Conservation (phyloP, 768 basidiomycete genomes). For the Gautieria morchelliformis region DNA sequence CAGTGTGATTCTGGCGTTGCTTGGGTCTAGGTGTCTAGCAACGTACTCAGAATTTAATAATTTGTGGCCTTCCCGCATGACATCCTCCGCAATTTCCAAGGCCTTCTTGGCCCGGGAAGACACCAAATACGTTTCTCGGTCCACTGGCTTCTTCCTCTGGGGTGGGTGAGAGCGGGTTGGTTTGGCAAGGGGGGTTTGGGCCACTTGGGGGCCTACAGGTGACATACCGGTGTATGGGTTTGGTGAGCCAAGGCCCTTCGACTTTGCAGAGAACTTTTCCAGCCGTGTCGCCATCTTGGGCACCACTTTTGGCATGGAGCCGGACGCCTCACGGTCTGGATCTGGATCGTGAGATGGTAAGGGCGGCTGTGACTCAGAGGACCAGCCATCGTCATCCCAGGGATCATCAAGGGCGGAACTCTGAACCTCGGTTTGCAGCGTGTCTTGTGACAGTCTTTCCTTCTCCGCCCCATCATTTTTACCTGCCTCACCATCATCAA, state of each 20-base stretch:
- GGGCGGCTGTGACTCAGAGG: conserved; percentile 17
- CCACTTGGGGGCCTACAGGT: conserved; percentile 14
- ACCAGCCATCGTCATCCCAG: conserved; percentile 59
- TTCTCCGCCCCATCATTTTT: conserved; percentile 20
- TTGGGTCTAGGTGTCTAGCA: not conserved
- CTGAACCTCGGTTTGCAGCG: not conserved
- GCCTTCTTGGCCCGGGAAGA: conserved; percentile 48
- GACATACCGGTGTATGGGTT: conserved; percentile 11
- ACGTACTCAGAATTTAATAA: conserved; percentile 42
- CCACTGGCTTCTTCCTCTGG: not conserved
- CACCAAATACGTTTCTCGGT: conserved; percentile 52
- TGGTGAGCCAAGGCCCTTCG: conserved; percentile 28
- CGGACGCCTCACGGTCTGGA: conserved; percentile 14
- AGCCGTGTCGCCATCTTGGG: conserved; percentile 46
- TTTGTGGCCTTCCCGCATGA: conserved; percentile 57
- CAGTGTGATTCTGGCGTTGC: conserved; percentile 7
- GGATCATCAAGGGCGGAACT: conserved; percentile 26
- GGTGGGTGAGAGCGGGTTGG: not conserved
- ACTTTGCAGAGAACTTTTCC: conserved; percentile 46
- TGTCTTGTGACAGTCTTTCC: conserved; percentile 21
- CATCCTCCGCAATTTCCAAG: conserved; percentile 46
- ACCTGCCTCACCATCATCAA: conserved; percentile 12
- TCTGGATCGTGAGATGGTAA: conserved; percentile 18
- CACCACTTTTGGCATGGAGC: conserved; percentile 22
- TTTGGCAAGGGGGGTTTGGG: conserved; percentile 12